phyloP scores from a whole-genome alignment of 352 stramenopile species.

The Peronospora tabacina region DNA sequence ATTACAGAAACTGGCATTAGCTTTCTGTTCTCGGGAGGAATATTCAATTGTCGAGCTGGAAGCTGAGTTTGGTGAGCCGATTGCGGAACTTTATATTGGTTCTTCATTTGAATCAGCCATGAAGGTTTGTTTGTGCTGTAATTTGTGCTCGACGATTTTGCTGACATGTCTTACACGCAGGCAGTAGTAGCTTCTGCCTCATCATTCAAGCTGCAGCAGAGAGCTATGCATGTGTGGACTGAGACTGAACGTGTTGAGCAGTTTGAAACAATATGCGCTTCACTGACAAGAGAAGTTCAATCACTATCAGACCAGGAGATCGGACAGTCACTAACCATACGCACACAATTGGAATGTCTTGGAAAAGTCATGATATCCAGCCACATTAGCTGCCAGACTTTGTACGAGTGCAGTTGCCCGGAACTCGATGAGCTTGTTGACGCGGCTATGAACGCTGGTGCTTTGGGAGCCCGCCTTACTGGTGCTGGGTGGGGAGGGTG shows the following conservation, averaged over 20 bases:
- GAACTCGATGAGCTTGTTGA: constrained; percentile 66
- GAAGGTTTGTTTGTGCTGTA: constrained; percentile 21
- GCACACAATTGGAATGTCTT: constrained; percentile 25
- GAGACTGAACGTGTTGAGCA: constrained; percentile 55
- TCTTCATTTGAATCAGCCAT: constrained; percentile 28
- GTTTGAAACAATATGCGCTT: constrained; percentile 32
- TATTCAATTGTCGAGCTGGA: constrained; percentile 31
- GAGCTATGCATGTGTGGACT: constrained; percentile 58
- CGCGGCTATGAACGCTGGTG: constrained; percentile 32
- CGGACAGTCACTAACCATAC: background rate
- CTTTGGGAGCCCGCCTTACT: constrained; percentile 62
- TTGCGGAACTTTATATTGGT: constrained; percentile 28
- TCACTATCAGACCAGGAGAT: background rate
- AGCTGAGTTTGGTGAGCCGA: constrained; percentile 12
- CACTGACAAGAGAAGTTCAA: constrained; percentile 3
- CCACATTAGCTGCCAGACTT: constrained; percentile 48
- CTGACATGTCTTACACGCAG: constrained; percentile 9
- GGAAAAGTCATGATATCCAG: constrained; percentile 62
- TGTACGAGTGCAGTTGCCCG: constrained; percentile 74
- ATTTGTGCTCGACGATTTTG: background rate
- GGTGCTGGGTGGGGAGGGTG: constrained; percentile 83
- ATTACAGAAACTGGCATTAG: constrained; percentile 23
- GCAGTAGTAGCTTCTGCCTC: constrained; percentile 26
- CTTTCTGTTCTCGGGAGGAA: constrained; percentile 19
- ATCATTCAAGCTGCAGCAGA: constrained; percentile 45